Evolutionary conservation across 495 filamentous ascomycete species (phyloP).

Genomic region (Daldinia decipiens): DNA sequence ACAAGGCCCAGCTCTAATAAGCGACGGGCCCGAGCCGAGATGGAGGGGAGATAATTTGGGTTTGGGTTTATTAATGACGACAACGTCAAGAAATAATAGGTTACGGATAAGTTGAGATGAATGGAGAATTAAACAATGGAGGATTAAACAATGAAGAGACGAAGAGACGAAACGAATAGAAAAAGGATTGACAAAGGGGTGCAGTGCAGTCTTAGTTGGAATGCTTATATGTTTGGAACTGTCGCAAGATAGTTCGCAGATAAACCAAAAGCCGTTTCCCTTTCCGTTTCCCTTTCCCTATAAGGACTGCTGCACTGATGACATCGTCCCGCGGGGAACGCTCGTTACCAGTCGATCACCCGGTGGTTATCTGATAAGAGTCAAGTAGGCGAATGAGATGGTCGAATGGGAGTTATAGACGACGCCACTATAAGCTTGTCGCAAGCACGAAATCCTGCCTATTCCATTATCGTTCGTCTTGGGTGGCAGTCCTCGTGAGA

Average conservation of each 20-base stretch:
- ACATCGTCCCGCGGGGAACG: conserved; percentile 44
- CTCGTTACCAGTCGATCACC: conserved; percentile 45
- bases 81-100: conserved; percentile 22
- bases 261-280: conserved; percentile 45
- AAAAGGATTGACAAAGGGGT: conserved; percentile 36
- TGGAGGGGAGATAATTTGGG: neutral
- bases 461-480: conserved; percentile 27
- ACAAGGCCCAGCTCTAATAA: conserved; percentile 32
- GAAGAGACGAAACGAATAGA: conserved; percentile 27
- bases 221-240: conserved; percentile 38
- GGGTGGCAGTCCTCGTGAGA: conserved; percentile 38
- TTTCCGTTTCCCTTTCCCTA: conserved; percentile 36
- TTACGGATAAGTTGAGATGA: conserved; percentile 21
- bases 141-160: conserved; percentile 24
- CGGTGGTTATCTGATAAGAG: conserved; percentile 47
- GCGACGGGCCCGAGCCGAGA: neutral
- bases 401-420: conserved; percentile 29
- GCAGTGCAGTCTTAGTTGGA: conserved; percentile 33
- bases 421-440: conserved; percentile 39
- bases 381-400: conserved; percentile 34
- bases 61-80: conserved; percentile 26
- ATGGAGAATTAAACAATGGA: conserved; percentile 11
- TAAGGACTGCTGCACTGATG: conserved; percentile 41
- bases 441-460: conserved; percentile 33
- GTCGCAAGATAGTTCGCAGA: conserved; percentile 44